Conservation (phyloP, 2,329 filamentous ascomycete genomes). For the Aspergillus sp. region DNA sequence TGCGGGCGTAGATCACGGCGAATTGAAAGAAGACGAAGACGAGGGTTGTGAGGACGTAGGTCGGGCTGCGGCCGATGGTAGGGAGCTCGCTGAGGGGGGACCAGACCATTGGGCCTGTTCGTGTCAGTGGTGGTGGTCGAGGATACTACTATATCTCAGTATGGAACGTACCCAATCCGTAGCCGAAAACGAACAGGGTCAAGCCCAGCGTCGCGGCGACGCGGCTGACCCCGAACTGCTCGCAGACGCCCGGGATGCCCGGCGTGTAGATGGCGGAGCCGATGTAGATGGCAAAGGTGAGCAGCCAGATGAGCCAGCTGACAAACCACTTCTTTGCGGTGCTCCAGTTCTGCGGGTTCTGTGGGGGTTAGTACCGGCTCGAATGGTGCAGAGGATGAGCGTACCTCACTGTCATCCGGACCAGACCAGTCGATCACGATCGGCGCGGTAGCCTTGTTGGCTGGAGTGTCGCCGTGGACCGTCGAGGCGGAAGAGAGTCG, state of each 20-base stretch:
- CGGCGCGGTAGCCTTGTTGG: background rate
- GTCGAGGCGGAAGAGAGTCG: background rate
- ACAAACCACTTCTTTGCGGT: conserved; percentile 43
- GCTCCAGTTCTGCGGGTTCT: conserved; percentile 51
- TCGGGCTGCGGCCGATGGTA: conserved; percentile 47
- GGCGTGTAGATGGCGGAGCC: conserved; percentile 53
- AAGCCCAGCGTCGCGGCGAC: conserved; percentile 49
- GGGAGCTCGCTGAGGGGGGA: conserved; percentile 50
- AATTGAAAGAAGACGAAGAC: conserved; percentile 52
- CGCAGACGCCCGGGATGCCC: conserved; percentile 39
- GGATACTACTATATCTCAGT: no score
- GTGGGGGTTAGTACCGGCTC: background rate
- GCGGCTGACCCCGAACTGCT: conserved; percentile 44
- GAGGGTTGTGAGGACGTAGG: conserved; percentile 49
- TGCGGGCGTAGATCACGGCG: conserved; percentile 46
- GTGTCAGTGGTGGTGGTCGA: no score
- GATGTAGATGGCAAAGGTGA: conserved; percentile 51
- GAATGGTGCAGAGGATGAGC: background rate
- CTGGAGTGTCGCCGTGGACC: conserved; percentile 2
- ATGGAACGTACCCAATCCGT: conserved; percentile 34
- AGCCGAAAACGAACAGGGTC: conserved; percentile 49
- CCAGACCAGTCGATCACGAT: conserved; percentile 18
- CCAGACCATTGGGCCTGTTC: conserved; percentile 41
- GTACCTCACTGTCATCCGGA: conserved; percentile 15
- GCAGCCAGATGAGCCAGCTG: conserved; percentile 46